These are phyloP conservation scores for Aureobasidium sp. DNA, from an alignment of 2,329 filamentous ascomycete genomes.

Conservation along the genomic window DNA sequence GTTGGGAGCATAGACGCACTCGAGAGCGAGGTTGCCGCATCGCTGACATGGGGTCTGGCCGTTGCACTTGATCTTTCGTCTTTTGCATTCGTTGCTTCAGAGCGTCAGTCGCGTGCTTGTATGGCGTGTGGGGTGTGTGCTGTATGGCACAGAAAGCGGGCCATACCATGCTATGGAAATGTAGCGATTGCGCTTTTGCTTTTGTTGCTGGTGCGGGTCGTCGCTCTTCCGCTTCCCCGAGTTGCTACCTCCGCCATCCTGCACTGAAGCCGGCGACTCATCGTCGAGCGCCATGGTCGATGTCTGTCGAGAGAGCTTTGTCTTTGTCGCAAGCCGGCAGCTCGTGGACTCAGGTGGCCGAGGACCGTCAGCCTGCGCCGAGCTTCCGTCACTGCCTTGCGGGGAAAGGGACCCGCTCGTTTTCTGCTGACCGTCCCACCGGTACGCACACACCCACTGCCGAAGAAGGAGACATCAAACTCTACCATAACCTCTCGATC, in stretches of 20 bases:
- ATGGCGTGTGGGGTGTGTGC: background rate
- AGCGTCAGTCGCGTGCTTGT: constrained; percentile 2
- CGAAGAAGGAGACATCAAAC: background rate
- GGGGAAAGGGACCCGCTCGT: background rate
- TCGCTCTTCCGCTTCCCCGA: constrained; percentile 34
- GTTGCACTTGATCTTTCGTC: constrained; percentile 61
- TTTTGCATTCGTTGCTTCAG: constrained; percentile 54
- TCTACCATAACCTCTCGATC: background rate
- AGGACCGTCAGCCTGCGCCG: background rate
- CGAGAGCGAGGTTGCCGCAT: constrained; percentile 54
- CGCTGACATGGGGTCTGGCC: constrained; percentile 56
- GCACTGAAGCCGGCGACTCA: background rate
- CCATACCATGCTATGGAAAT: constrained; percentile 56
- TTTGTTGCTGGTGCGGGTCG: constrained; percentile 27
- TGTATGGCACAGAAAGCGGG: background rate
- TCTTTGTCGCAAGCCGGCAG: background rate
- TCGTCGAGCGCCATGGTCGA: background rate
- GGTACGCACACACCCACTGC: no score
- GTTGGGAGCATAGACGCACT: constrained; percentile 58
- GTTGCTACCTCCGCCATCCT: background rate
- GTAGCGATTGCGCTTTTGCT: constrained; percentile 57
- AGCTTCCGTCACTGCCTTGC: background rate
- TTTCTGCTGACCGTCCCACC: background rate
- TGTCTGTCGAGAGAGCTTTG: background rate
- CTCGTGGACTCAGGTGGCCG: background rate